These are phyloP conservation scores for Aquilaria agallochum DNA, from an alignment of 441 rosid genomes.

Conservation along the genomic window DNA sequence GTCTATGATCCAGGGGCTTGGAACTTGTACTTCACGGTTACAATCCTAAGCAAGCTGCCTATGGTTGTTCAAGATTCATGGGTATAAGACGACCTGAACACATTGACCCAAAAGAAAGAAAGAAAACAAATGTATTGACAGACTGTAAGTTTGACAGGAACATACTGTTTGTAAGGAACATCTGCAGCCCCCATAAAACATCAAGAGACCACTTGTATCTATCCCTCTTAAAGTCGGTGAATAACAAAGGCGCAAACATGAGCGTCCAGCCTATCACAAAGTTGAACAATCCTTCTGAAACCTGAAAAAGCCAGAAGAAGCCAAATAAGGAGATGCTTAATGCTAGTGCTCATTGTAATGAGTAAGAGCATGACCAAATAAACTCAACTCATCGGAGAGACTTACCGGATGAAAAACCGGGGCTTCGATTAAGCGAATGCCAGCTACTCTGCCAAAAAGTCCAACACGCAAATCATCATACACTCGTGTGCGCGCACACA, in stretches of 20 bases:
- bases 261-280: slow-evolving; percentile 94
- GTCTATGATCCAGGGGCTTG: too few relatives aligned
- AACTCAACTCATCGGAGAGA: slow-evolving; percentile 4
- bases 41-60: too few relatives aligned
- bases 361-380: background rate
- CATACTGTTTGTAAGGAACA: slow-evolving; percentile 95
- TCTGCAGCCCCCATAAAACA: slow-evolving; percentile 76
- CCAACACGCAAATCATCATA: slow-evolving; percentile 16
- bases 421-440: slow-evolving; percentile 60
- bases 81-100: too few relatives aligned
- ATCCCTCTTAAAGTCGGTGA: slow-evolving; percentile 76
- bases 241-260: slow-evolving; percentile 93
- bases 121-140: background rate
- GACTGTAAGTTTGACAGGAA: slow-evolving; percentile 14
- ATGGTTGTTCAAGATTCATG: too few relatives aligned
- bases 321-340: too few relatives aligned
- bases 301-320: slow-evolving; percentile 26
- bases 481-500: too few relatives aligned
- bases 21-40: too few relatives aligned
- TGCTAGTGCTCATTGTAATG: slow-evolving; percentile 5
- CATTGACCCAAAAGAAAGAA: too few relatives aligned
- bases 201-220: slow-evolving; percentile 75
- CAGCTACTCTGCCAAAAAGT: slow-evolving; percentile 71
- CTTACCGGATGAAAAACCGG: slow-evolving; percentile 91
- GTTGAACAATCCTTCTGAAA: slow-evolving; percentile 93